phyloP scores from a whole-genome alignment of 768 basidiomycete genomes.

The Suillus clintonianus region DNA sequence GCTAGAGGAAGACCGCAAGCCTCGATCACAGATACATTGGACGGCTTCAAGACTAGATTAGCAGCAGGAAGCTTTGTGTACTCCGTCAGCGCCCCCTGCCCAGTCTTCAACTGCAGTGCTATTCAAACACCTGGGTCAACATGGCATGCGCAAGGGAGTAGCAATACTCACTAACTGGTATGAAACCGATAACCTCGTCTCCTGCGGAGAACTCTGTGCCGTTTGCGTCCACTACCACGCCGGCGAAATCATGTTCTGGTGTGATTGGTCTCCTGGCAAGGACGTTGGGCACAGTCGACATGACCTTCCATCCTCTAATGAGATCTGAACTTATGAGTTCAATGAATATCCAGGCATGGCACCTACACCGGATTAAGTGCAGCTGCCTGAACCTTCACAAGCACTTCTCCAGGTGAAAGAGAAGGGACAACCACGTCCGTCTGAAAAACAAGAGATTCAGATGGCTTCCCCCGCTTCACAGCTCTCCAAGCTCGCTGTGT shows the following conservation, averaged over 20 bases:
- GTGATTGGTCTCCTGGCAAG: conserved; percentile 50
- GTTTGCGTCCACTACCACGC: conserved; percentile 58
- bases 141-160: not conserved
- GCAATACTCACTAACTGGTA: conserved; percentile 37
- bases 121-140: conserved; percentile 1
- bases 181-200: conserved; percentile 64
- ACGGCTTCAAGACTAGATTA: conserved; percentile 34
- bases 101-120: conserved; percentile 36
- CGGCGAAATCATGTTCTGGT: conserved; percentile 65
- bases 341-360: not conserved
- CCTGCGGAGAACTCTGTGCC: conserved; percentile 54
- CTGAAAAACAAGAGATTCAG: conserved; percentile 28
- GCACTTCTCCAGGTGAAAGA: conserved; percentile 43
- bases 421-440: conserved; percentile 33
- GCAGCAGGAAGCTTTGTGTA: conserved; percentile 50
- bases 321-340: not conserved
- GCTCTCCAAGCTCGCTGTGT: conserved; percentile 34
- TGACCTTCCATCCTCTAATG: conserved; percentile 59
- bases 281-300: conserved; percentile 49
- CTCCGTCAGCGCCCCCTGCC: conserved; percentile 60
- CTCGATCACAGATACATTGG: conserved; percentile 51
- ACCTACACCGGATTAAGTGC: conserved; percentile 72
- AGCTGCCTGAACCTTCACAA: conserved; percentile 52
- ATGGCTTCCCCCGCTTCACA: conserved; percentile 30
- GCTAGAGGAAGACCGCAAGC: conserved; percentile 65